Conservation (phyloP, 805 yeast genomes). For the Hanseniaspora hatyaiensis region DNA sequence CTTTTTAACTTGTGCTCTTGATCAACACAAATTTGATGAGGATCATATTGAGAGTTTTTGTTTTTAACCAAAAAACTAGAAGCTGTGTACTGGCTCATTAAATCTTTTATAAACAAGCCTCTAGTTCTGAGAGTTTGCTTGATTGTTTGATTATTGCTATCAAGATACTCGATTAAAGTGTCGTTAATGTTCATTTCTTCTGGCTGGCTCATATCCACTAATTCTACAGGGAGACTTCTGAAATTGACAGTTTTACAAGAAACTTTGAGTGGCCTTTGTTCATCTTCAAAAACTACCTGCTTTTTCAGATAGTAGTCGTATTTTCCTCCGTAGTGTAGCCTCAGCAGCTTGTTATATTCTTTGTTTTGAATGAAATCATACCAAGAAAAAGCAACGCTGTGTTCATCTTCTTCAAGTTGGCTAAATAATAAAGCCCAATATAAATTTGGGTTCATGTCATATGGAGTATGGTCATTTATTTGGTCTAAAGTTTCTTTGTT, state of each 20-base stretch:
- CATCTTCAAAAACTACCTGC: neutral
- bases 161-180: too few relatives aligned
- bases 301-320: neutral
- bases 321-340: neutral
- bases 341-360: conserved; percentile 27
- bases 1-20: neutral
- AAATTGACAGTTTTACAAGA: conserved; percentile 3
- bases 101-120: conserved; percentile 6
- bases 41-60: conserved; percentile 1
- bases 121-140: neutral
- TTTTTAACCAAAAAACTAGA: conserved; percentile 6
- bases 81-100: neutral
- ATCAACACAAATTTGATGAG: conserved; percentile 4
- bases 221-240: neutral
- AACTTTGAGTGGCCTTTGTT: neutral
- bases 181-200: too few relatives aligned
- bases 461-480: conserved; percentile 1
- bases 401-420: neutral
- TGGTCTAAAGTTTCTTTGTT: neutral
- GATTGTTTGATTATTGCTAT: neutral
- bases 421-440: conserved; percentile 9
- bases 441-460: conserved; percentile 8
- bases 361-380: conserved; percentile 45
- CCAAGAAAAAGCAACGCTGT: conserved; percentile 40
- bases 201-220: too few relatives aligned